These are phyloP conservation scores for Dunaliella sp. DNA, from an alignment of 139 green algal genomes.

Conservation along the genomic window DNA sequence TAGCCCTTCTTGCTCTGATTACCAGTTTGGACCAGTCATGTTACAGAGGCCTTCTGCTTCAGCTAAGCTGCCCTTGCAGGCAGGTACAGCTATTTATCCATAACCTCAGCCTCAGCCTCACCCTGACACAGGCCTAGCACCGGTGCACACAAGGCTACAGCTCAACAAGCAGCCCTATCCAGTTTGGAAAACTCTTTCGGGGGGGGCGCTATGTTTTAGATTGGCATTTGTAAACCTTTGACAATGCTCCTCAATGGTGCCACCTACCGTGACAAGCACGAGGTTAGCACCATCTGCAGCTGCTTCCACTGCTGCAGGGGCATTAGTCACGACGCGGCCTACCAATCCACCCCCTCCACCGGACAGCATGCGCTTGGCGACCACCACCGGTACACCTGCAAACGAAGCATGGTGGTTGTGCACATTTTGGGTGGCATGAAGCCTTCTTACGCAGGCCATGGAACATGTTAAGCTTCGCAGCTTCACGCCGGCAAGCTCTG, in stretches of 20 bases:
- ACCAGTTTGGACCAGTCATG: too few species aligned
- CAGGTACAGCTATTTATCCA: too few species aligned
- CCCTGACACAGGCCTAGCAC: too few species aligned
- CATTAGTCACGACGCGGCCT: slow-evolving; percentile 51
- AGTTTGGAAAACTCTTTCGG: background rate
- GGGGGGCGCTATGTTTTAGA: background rate
- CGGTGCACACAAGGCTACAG: too few species aligned
- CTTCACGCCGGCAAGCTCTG: too few species aligned
- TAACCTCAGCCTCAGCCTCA: too few species aligned
- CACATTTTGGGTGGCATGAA: background rate
- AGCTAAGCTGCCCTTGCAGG: too few species aligned
- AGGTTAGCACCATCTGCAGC: slow-evolving; percentile 81
- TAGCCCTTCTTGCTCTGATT: too few species aligned
- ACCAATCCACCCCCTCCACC: slow-evolving; percentile 53
- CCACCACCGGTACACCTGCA: slow-evolving; percentile 81
- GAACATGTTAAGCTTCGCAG: too few species aligned
- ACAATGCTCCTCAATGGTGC: too few species aligned
- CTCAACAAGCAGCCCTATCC: background rate
- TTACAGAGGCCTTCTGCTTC: too few species aligned
- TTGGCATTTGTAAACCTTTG: background rate
- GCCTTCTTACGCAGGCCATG: background rate
- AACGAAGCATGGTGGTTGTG: background rate
- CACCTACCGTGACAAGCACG: slow-evolving; percentile 62
- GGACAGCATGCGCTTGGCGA: slow-evolving; percentile 76
- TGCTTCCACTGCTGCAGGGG: slow-evolving; percentile 47